phyloP scores from a whole-genome alignment of 345 rosid genomes.

The Punica granatum region DNA sequence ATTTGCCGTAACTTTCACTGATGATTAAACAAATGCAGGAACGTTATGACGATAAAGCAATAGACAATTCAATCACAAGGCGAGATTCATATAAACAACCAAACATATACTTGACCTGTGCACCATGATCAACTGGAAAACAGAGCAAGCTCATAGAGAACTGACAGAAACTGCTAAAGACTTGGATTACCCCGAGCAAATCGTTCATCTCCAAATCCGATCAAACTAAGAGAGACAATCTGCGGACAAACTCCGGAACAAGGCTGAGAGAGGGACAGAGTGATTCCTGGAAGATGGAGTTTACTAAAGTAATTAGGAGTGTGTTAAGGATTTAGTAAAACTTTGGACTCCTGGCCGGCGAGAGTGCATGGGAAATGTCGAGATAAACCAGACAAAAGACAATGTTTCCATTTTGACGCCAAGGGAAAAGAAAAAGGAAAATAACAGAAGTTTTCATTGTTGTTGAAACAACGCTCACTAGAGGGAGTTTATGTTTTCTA shows the following conservation, averaged over 20 bases:
- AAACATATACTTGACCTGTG: background rate
- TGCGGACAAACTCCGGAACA: background rate
- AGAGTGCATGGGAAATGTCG: constrained; percentile 6
- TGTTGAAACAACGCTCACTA: background rate
- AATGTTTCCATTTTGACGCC: background rate
- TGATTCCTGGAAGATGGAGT: background rate
- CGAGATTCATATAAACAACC: background rate
- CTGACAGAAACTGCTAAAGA: background rate
- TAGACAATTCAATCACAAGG: background rate
- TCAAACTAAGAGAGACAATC: background rate
- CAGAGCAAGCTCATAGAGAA: constrained; percentile 1
- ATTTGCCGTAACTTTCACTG: too few species aligned
- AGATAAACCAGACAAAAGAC: background rate
- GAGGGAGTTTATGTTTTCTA: background rate
- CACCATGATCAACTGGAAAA: background rate
- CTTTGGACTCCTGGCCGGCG: constrained; percentile 2
- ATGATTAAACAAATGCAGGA: too few species aligned
- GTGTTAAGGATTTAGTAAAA: background rate
- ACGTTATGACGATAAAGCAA: too few species aligned
- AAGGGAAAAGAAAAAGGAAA: background rate
- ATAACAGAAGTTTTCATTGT: background rate
- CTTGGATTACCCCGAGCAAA: constrained; percentile 26
- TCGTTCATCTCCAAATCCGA: constrained; percentile 30
- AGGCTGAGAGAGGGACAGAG: background rate
- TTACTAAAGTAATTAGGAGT: background rate